Evolutionary conservation across 768 basidiomycete genomes (phyloP), one percentile per base, ranked within the genome.

Genomic region (Russula ochroleuca): DNA sequence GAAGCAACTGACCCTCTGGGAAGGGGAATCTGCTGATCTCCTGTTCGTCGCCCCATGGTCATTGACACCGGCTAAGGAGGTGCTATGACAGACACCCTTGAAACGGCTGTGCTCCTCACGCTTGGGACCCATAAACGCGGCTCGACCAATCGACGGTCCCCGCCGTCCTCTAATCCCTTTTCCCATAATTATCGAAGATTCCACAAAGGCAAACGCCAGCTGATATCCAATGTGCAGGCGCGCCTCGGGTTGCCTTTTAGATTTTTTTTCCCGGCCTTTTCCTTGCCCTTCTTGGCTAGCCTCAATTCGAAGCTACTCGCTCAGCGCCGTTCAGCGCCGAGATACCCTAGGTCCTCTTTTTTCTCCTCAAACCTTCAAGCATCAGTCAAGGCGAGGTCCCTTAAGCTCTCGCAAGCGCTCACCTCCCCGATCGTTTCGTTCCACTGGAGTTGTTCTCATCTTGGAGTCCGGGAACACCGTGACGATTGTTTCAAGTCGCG

Each of bases 31-130:
- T 67, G 66, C 53, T 66, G 59, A 67, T 67, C 66, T 50, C 64
- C 50, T 61, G 66, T 66, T 65, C 55, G 64, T 65, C 52, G 66
- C 64, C 64, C 59, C 59, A 68, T 56, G 40, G 63, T 65, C 65
- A 64, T 66, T 67, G 67, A 68, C 67, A 68, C 67, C 67, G 67
- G 67, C 67, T 68, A 59, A 65, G 37, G 57, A 64, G 57, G 65
- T 63, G 57, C 62, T 64, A 61, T 64, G 59, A 64, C 57, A 59
- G 66, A 67, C 64, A 65, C 63, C 66, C 66, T 65, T 65, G 63
- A 61, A 67, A 65, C 64, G 58, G 66, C 66, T 67, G 55, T 53
- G 59, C 59, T 53, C 57, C 62, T 67, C 66, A 67, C 66, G 63
- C 63, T 65, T 65, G 66, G 50, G 59, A 45, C 38, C 66, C 67